Percentiles rank a stretch among this genome's conserved stretches.
These are phyloP conservation scores for Lodderomyces pseudojiufengensis DNA, from an alignment of 1,139 yeast species.

Conservation along the genomic window DNA sequence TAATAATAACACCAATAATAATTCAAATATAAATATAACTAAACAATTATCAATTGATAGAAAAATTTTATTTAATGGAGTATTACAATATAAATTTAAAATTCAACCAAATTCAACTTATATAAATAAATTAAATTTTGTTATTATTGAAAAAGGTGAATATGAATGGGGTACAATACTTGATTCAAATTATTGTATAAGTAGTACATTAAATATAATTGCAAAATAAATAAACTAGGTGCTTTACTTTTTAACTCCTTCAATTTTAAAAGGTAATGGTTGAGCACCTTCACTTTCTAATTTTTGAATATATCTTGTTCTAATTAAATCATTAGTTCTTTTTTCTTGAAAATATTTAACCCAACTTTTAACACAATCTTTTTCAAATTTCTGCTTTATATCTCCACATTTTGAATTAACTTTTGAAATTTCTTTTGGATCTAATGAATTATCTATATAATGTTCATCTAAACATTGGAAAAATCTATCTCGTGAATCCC, in stretches of 20 bases:
- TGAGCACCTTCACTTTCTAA: conserved; percentile 48
- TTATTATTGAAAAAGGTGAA: conserved; percentile 65
- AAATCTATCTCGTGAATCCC: conserved; percentile 44
- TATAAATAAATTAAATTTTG: conserved; percentile 49
- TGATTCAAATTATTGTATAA: conserved; percentile 37
- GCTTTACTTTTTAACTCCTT: conserved; percentile 10
- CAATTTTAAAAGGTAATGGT: conserved; percentile 46
- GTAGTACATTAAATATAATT: conserved; percentile 26
- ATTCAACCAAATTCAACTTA: conserved; percentile 42
- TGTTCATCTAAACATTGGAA: conserved; percentile 38
- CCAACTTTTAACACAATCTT: conserved; percentile 46
- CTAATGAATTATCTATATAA: conserved; percentile 45
- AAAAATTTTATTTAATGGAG: conserved; percentile 59
- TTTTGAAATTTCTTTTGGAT: conserved; percentile 29
- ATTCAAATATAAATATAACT: conserved; percentile 12
- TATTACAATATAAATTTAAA: conserved; percentile 49
- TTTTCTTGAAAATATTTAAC: conserved; percentile 46
- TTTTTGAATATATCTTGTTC: conserved; percentile 41
- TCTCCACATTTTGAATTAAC: conserved; percentile 37
- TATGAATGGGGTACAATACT: conserved; percentile 76
- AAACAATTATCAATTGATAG: conserved; percentile 42
- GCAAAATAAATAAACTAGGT: conserved; percentile 24
- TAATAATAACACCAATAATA: conserved; percentile 5
- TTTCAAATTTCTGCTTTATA: conserved; percentile 32
- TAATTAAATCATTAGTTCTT: conserved; percentile 40